These are phyloP conservation scores for Euphrasia arctica DNA, from an alignment of 305 asterid species.

Conservation along the genomic window DNA sequence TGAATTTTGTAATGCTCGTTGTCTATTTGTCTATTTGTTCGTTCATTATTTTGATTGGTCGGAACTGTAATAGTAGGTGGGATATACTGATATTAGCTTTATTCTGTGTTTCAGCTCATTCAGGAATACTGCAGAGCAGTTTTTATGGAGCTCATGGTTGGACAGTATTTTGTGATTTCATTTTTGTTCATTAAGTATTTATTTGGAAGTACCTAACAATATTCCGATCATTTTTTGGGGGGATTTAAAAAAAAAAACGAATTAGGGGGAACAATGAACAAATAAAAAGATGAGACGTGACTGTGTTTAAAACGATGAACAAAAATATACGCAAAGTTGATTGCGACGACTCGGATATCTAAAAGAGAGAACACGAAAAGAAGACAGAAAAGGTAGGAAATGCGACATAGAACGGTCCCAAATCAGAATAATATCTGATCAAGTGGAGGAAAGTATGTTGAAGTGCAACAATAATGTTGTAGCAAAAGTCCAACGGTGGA, in stretches of 20 bases:
- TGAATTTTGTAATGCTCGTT: not conserved
- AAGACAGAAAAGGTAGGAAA: too few relatives aligned
- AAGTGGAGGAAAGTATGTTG: not conserved
- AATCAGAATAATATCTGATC: too few relatives aligned
- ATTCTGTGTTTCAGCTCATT: constrained; percentile 19
- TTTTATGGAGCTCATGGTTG: too few relatives aligned
- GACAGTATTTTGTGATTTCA: too few relatives aligned
- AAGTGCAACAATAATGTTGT: not conserved
- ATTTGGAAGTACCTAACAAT: too few relatives aligned
- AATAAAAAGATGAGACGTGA: not conserved
- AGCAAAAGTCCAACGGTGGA: not conserved
- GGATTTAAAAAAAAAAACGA: too few relatives aligned
- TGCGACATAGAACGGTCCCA: not conserved
- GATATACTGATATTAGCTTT: not conserved
- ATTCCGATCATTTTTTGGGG: too few relatives aligned
- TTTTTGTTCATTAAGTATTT: too few relatives aligned
- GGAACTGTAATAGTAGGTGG: not conserved
- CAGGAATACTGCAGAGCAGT: too few relatives aligned
- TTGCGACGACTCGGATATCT: not conserved
- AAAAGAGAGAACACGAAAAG: not conserved
- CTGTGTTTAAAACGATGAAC: not conserved
- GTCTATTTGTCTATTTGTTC: not conserved
- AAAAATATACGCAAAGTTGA: not conserved
- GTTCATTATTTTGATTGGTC: not conserved
- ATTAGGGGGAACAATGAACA: too few relatives aligned